phyloP scores from a whole-genome alignment of 495 filamentous ascomycete genomes.

The Darksidea phi region DNA sequence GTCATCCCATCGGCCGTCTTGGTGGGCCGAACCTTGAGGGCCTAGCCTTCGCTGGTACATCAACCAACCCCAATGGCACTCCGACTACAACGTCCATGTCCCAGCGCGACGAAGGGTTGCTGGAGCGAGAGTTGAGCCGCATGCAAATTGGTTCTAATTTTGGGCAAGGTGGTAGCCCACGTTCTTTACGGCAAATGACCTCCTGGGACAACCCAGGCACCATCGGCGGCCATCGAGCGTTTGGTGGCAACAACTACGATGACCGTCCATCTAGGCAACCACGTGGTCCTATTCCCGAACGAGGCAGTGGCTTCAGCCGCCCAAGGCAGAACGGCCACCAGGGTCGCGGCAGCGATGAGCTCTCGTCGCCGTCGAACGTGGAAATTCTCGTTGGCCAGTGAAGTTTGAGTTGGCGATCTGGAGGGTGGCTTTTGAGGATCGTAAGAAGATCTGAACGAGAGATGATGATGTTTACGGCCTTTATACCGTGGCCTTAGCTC shows the following conservation, averaged over 20 bases:
- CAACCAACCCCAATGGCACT: constrained; percentile 70
- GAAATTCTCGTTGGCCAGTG: constrained; percentile 48
- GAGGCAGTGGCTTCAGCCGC: constrained; percentile 69
- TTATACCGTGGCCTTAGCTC: constrained; percentile 17
- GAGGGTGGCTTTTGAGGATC: constrained; percentile 1
- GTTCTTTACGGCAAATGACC: constrained; percentile 63
- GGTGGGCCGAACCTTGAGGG: constrained; percentile 38
- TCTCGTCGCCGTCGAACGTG: constrained; percentile 57
- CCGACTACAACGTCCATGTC: constrained; percentile 67
- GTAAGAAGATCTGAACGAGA: constrained; percentile 18
- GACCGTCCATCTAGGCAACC: constrained; percentile 76
- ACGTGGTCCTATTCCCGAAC: constrained; percentile 73
- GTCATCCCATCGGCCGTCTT: constrained; percentile 64
- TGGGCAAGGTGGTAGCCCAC: constrained; percentile 58
- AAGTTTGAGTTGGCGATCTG: not conserved
- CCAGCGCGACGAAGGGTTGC: constrained; percentile 62
- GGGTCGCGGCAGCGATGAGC: constrained; percentile 75
- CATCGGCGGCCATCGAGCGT: constrained; percentile 83
- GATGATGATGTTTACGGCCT: constrained; percentile 32
- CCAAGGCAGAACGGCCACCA: constrained; percentile 78
- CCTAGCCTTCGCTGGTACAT: constrained; percentile 44
- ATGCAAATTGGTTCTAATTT: constrained; percentile 63
- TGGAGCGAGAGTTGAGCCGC: constrained; percentile 66
- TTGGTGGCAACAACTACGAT: constrained; percentile 62
- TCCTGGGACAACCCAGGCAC: constrained; percentile 71